Percentiles rank a stretch among this genome's conserved stretches.
phyloP scores from a whole-genome alignment of 2,329 filamentous ascomycete genomes.

The Fulvia fulva region DNA sequence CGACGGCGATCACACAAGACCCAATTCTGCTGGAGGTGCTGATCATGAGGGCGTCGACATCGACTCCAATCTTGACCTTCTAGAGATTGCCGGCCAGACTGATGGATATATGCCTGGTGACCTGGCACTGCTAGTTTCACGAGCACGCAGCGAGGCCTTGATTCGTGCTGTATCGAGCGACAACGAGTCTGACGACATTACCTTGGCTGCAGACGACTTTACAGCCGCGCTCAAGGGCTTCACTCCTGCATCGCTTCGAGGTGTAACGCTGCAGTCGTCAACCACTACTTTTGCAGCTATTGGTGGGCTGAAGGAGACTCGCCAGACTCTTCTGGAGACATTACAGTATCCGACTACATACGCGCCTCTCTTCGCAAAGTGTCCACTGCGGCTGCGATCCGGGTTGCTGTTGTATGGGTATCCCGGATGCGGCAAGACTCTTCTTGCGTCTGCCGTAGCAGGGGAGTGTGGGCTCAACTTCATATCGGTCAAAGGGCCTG shows the following conservation, averaged over 20 bases:
- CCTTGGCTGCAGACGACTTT: slow-evolving; percentile 72
- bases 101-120: slow-evolving; percentile 99
- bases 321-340: slow-evolving; percentile 89
- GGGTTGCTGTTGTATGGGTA: slow-evolving; percentile 91
- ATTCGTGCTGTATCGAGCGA: slow-evolving; percentile 66
- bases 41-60: slow-evolving; percentile 59
- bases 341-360: slow-evolving; percentile 97
- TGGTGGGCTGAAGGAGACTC: slow-evolving; percentile 79
- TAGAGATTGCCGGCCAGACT: slow-evolving; percentile 88
- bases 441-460: slow-evolving; percentile 93
- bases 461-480: slow-evolving; percentile 98
- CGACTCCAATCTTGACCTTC: slow-evolving; percentile 75
- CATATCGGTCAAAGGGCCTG: slow-evolving; percentile 95
- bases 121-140: slow-evolving; percentile 75
- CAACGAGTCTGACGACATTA: slow-evolving; percentile 51
- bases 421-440: slow-evolving; percentile 92
- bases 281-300: slow-evolving; percentile 91
- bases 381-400: slow-evolving; percentile 87
- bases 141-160: slow-evolving; percentile 86
- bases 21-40: slow-evolving; percentile 40
- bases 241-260: slow-evolving; percentile 88
- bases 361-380: slow-evolving; percentile 94
- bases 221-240: slow-evolving; percentile 82
- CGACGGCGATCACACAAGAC: slow-evolving; percentile 45
- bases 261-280: slow-evolving; percentile 88